Base-by-base conservation (phyloP, 2,329 filamentous ascomycete genomes). In the Fusarium mangiferae region DNA sequence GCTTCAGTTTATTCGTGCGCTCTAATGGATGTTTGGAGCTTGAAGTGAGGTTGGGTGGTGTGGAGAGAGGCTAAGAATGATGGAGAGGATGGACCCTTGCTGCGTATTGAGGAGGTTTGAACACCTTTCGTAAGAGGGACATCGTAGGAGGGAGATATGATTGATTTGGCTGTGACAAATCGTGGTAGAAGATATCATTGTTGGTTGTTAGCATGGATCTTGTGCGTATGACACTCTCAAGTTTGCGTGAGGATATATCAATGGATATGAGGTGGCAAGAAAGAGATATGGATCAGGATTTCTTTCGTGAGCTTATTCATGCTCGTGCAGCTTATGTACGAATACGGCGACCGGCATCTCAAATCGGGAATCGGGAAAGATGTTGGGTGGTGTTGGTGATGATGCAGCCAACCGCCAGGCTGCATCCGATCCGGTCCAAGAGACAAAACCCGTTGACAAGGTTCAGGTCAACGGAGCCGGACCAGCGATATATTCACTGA, bases 281-380 rank as follows among this genome's bases (percentile, higher is more conserved):
- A 57, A 12, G 13, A 22, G 38, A 33, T 24, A 41, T 22, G 24
- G 4, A 33, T 13, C 5, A 18, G 22, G 26, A 35, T 28, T 28
- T 39, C 12, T 28, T 42, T 35, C 5, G 22, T 56, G 48, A 35
- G 17, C 28, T 41, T 20, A 56, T 36, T 39, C 28, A 36, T 60
- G 35, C n/a, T 20, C 30, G 26, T 38, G 42, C 28, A 42, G 24
- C 52, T 59, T 75, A 46, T 48, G 26, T 48, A 75, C 73, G 73
- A 75, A 75, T 72, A 73, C 72, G 72, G 55, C 46, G 39, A 45
- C 61, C 63, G 67, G 70, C 67, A 75, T 66, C 69, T 73, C 63
- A 44, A 62, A 48, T 68, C 69, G 69, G 72, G 59, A 70, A 69
- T 70, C 42, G 62, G 65, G 42, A 39, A 33, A 55, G 33, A 28